These are phyloP conservation scores for Typha latifolia DNA, from an alignment of 176 grass and related monocot species.

Conservation along the genomic window DNA sequence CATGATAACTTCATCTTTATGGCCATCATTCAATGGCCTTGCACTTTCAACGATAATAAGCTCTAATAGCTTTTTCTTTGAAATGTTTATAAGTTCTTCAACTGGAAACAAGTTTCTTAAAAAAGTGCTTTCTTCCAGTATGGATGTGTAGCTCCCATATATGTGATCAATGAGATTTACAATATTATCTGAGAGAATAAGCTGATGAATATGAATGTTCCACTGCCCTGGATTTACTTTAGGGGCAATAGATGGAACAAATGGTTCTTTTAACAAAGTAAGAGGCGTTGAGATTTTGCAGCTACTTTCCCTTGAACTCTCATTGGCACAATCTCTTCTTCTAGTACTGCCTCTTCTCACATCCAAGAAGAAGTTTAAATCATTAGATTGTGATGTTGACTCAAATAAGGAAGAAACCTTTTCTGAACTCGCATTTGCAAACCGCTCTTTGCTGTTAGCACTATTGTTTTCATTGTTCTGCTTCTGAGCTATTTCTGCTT, in stretches of 20 bases:
- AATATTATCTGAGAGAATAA: slow-evolving; percentile 49
- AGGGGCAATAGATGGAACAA: slow-evolving; percentile 13
- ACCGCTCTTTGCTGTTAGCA: slow-evolving; percentile 18
- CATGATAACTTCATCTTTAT: slow-evolving; percentile 32
- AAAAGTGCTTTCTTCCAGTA: slow-evolving; percentile 42
- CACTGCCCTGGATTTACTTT: slow-evolving; percentile 19
- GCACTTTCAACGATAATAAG: slow-evolving; percentile 40
- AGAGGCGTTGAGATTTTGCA: slow-evolving; percentile 5
- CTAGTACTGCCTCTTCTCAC: slow-evolving; percentile 33
- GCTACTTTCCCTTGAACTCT: slow-evolving; percentile 18
- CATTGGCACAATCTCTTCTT: slow-evolving; percentile 16
- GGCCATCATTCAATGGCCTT: slow-evolving; percentile 16
- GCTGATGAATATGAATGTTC: slow-evolving; percentile 43
- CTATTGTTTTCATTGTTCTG: slow-evolving; percentile 18
- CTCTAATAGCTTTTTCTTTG: slow-evolving; percentile 53
- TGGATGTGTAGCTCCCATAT: slow-evolving; percentile 33
- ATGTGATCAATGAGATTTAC: slow-evolving; percentile 35
- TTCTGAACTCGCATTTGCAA: slow-evolving; percentile 22
- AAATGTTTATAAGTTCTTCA: slow-evolving; percentile 38
- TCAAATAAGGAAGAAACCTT: slow-evolving; percentile 43
- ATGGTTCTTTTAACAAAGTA: slow-evolving; percentile 29
- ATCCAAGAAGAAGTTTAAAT: slow-evolving; percentile 69
- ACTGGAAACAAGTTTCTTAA: slow-evolving; percentile 23
- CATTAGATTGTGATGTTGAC: slow-evolving; percentile 39
- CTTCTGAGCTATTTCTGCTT: slow-evolving; percentile 24